Conservation (phyloP, 2,329 filamentous ascomycete species). For the Endoconidiophora laricicola region DNA sequence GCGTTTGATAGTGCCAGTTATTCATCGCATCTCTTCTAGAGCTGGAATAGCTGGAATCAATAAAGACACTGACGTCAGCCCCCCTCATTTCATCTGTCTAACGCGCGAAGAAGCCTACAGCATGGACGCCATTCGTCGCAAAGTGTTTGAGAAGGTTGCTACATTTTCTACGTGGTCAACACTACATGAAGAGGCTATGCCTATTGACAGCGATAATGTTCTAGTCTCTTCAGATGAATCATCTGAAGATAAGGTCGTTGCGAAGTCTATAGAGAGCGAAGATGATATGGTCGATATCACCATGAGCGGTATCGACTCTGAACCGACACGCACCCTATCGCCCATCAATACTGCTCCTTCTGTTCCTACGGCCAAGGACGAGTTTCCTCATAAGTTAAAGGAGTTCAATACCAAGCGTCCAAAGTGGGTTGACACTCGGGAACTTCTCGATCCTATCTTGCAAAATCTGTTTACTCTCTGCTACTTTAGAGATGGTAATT, state of each 20-base stretch:
- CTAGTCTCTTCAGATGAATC: constrained; percentile 20
- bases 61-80: constrained; percentile 17
- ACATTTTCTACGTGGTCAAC: constrained; percentile 58
- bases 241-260: constrained; percentile 54
- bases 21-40: constrained; percentile 36
- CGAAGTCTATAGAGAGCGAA: constrained; percentile 70
- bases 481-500: constrained; percentile 35
- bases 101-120: constrained; percentile 50
- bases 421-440: constrained; percentile 34
- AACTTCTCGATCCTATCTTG: constrained; percentile 44
- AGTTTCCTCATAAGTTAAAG: constrained; percentile 21
- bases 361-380: not conserved
- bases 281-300: constrained; percentile 83
- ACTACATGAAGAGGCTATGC: constrained; percentile 34
- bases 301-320: constrained; percentile 36
- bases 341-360: not conserved
- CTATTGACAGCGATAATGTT: constrained; percentile 6
- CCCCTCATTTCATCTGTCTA: constrained; percentile 58
- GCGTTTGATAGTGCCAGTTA: constrained; percentile 51
- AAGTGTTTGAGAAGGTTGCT: constrained; percentile 59
- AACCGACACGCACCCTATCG: constrained; percentile 8
- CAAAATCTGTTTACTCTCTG: constrained; percentile 64
- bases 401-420: constrained; percentile 34
- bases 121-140: constrained; percentile 59
- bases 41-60: constrained; percentile 16